phyloP scores from a whole-genome alignment of 148 eudicot species.

The Cornus controversa region DNA sequence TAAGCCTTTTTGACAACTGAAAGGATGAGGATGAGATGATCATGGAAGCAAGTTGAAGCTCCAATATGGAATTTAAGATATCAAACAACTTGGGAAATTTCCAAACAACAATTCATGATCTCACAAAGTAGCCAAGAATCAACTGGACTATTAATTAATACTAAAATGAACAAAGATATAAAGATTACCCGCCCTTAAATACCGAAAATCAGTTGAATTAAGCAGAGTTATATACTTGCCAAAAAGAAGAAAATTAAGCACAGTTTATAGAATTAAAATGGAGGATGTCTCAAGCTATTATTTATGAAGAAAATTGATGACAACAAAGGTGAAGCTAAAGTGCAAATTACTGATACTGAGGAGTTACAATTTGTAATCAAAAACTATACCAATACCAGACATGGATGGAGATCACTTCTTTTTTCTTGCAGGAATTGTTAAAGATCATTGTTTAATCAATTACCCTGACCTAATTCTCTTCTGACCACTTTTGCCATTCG shows the following conservation, averaged over 20 bases:
- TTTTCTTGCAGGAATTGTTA: background rate
- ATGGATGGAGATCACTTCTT: background rate
- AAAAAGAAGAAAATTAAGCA: background rate
- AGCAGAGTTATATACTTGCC: too few species aligned
- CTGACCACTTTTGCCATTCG: conserved; percentile 37
- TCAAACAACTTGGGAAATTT: conserved; percentile 7
- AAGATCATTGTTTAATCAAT: background rate
- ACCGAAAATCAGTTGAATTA: background rate
- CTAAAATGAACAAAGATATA: background rate
- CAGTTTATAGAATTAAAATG: conserved; percentile 7
- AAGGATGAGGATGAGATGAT: conserved; percentile 10
- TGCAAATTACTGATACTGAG: background rate
- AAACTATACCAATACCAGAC: background rate
- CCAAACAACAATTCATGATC: background rate
- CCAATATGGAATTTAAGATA: background rate
- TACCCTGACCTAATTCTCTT: conserved; percentile 39
- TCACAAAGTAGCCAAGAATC: background rate
- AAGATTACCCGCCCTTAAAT: too few species aligned
- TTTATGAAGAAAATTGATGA: background rate
- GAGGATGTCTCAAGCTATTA: conserved; percentile 9
- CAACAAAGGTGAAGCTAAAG: background rate
- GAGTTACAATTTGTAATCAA: background rate
- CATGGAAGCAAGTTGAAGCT: too few species aligned
- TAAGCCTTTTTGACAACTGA: background rate
- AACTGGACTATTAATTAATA: too few species aligned